Conservation (phyloP, 2,329 filamentous ascomycete species). For the Emmonsiellopsis sp. region DNA sequence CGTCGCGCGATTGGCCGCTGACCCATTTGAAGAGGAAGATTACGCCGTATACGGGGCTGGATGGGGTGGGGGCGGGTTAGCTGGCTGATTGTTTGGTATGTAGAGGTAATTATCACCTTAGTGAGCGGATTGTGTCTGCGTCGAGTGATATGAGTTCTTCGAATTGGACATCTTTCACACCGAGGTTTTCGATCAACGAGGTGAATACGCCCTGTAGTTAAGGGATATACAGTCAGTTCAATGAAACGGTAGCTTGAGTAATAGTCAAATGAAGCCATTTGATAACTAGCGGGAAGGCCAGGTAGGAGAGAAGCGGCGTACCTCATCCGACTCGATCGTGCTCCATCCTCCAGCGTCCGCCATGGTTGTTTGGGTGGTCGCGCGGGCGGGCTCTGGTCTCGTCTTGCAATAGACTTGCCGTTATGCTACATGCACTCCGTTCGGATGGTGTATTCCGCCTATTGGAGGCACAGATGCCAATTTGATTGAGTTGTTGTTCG, state of each 20-base stretch:
- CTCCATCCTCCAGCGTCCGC: slow-evolving; percentile 69
- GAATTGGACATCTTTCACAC: slow-evolving; percentile 89
- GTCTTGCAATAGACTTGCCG: background rate
- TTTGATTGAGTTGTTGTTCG: background rate
- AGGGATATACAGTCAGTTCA: background rate
- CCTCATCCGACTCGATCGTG: slow-evolving; percentile 94
- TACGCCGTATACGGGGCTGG: slow-evolving; percentile 76
- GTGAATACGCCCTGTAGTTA: slow-evolving; percentile 77
- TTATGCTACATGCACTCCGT: background rate
- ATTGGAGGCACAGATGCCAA: no score
- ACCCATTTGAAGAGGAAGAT: slow-evolving; percentile 96
- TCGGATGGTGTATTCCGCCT: background rate
- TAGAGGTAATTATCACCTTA: slow-evolving; percentile 24
- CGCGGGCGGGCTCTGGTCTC: no score
- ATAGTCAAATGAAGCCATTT: background rate
- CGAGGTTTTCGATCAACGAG: slow-evolving; percentile 83
- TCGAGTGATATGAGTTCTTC: slow-evolving; percentile 92
- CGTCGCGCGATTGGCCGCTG: slow-evolving; percentile 52
- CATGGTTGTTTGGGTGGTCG: slow-evolving; percentile 45
- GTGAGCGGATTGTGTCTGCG: slow-evolving; percentile 44
- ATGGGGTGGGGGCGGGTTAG: slow-evolving; percentile 3
- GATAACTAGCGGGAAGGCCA: background rate
- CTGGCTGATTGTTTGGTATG: background rate
- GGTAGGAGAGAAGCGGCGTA: slow-evolving; percentile 37
- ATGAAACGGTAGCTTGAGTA: background rate